A percentile compares a stretch with the other conserved stretches of the same genome.
phyloP scores from a whole-genome alignment of 768 basidiomycete species.

The Leccinum longicurvipes region DNA sequence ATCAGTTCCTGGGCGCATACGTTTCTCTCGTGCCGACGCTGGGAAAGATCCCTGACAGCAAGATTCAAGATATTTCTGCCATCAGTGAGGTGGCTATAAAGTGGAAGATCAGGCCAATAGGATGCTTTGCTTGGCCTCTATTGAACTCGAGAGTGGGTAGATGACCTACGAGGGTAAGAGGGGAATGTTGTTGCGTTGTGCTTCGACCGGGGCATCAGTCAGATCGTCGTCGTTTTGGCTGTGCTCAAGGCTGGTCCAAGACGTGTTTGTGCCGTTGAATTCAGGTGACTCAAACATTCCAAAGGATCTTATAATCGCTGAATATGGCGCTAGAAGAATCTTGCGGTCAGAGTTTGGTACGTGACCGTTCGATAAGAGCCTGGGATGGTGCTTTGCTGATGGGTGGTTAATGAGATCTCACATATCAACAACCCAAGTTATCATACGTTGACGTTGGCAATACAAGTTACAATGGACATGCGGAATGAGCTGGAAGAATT shows the following conservation, averaged over 20 bases:
- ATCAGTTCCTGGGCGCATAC: constrained; percentile 29
- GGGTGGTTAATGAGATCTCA: constrained; percentile 16
- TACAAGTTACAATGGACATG: too few relatives aligned
- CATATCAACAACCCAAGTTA: constrained; percentile 30
- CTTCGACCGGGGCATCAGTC: constrained; percentile 29
- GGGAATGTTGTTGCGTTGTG: constrained; percentile 29
- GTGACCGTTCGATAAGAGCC: constrained; percentile 20
- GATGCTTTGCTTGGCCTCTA: constrained; percentile 19
- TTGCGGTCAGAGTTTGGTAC: too few relatives aligned
- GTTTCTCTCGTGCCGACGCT: constrained; percentile 26
- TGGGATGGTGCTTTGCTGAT: constrained; percentile 3
- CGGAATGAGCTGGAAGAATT: too few relatives aligned
- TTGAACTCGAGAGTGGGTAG: constrained; percentile 28
- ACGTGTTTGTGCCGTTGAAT: constrained; percentile 19
- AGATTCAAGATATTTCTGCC: constrained; percentile 16
- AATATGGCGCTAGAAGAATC: constrained; percentile 23
- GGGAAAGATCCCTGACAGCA: constrained; percentile 8
- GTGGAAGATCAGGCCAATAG: constrained; percentile 16
- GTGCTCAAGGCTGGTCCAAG: constrained; percentile 34
- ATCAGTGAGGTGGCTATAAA: constrained; percentile 10
- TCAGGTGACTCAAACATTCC: constrained; percentile 30
- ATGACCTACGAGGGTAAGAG: constrained; percentile 25
- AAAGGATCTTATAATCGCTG: constrained; percentile 27
- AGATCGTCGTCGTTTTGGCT: constrained; percentile 27
- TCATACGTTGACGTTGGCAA: too few relatives aligned